Evolutionary conservation across 2,329 filamentous ascomycete species (phyloP), one percentile per base, ranked within the genome.

Genomic region (Microsporum audouinii): DNA sequence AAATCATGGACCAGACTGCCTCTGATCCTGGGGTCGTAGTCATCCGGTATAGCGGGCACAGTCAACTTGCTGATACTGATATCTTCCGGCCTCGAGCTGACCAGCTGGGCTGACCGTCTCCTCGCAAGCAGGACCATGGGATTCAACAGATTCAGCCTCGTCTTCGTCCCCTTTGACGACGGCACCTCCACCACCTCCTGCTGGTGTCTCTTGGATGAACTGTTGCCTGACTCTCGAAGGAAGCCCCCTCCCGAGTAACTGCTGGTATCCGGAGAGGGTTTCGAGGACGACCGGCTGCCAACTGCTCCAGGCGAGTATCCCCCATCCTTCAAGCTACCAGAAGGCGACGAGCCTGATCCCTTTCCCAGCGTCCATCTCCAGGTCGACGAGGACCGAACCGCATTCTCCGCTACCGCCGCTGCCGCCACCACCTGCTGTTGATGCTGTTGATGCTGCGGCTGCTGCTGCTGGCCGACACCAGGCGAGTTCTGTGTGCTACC

Each of bases 1-100:
- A 86, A 87, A 66, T 87, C 84, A 71, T 87, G 84, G 0, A 86
- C 78, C 27, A 83, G 79, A 57, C 81, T 84, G 17, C 84, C 84
- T 59, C 82, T 79, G 62, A 86, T 86, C 59, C 83, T 77, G 10
- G 83, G 83, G 66, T 85, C 83, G 67, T 84, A 85, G 66, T 84
- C 80, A 62, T 83, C 82, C 1, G 82, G 82, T 59, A 82, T 76
- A 1, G 80, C 77, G 59, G 78, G 75, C 10, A 79, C 68, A 58
- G 75, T 80, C 43, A 75, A 76, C 33, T 78, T 76, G 23, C 76
- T 78, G 36, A 80, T 76, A 5, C 78, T 77, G 17, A 77, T 72
- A 51, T 83, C 80, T 36, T 83, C 81, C 10, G 77, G 71, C 31
- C 78, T 76, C 33, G 72, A 67, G 36, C 76, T 77, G 14, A 79